Base-by-base conservation (phyloP, 2,329 filamentous ascomycete genomes). In the Fragosphaeria purpurea region DNA sequence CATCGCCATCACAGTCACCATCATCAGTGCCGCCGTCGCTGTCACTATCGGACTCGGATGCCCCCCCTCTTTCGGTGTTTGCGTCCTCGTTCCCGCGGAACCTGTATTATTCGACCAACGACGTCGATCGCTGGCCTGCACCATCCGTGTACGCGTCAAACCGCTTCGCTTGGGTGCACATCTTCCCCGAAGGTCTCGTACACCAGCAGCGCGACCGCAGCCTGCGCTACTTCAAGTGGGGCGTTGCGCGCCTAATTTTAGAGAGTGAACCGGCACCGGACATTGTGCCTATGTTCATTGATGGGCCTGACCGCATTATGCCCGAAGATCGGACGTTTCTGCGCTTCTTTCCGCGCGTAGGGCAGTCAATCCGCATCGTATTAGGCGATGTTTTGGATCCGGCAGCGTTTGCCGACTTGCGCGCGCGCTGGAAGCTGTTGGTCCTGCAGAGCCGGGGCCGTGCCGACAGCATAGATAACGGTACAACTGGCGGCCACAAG, bases 161-260 rank as follows among this genome's bases (percentile, higher is more conserved):
- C 59, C 80, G 80, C 44, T 77, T 86, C 65, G 80, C 81, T 43
- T 98, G 93, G 93, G 73, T 98, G 4, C 93, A 98, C 66, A 85
- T 97, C 50, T 97, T 97, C 66, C 93, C 93, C 10, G 93, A 98
- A 68, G 93, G 89, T 45, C 88, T 86, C 66, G 88, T 95, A 44
- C 90, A 97, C 67, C 93, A 98, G 69, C 83, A 88, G 57, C 78
- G 85, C 1, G 72, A 82, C 41, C 81, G 82, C 59, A 80, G 83
- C 7, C 83, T 97, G 74, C 85, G 93, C 34, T 98, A 98, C 70
- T 97, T 97, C 79, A 96, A 95, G 71, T 98, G 93, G 93, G 93
- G 93, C 1, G 76, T 97, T 2, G 88, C 91, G 6, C 81, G 93
- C 2, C 75, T 97, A 52, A 93, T 98, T 52, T 79, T 98, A 44